Base-by-base conservation (phyloP, 2,329 filamentous ascomycete genomes). In the Aspergillus clavatus region DNA sequence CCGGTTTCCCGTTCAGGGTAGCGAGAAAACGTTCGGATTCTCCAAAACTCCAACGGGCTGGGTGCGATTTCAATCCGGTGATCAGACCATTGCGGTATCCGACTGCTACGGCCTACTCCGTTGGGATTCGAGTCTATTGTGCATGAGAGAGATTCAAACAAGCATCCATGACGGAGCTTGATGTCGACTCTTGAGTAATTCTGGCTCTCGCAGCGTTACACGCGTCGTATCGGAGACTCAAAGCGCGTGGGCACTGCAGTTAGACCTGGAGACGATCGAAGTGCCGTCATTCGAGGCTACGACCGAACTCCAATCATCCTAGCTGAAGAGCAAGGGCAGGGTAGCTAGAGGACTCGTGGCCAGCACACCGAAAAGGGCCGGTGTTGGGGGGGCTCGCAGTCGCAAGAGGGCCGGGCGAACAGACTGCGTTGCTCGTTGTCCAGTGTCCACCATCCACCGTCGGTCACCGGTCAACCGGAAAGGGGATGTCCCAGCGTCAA, bases 401-500 rank as follows among this genome's bases (percentile, higher is more conserved):
- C n/a, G n/a, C n/a, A n/a, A n/a, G n/a, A n/a, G n/a, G n/a, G n/a
- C n/a, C n/a, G n/a, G n/a, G n/a, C n/a, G n/a, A n/a, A n/a, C n/a
- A n/a, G n/a, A n/a, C n/a, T n/a, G n/a, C n/a, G n/a, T n/a, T 33
- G 29, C 29, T 14, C 3, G 14, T 8, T 16, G 14, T 33, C 29
- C 10, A 31, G 10, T n/a, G n/a, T n/a, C n/a, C n/a, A n/a, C n/a
- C n/a, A n/a, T n/a, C n/a, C 23, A 36, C 14, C 33, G 43, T 40
- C 38, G 39, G 46, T 49, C 49, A 51, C 49, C 49, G 46, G 46
- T n/a, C 35, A 24, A 40, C 43, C 40, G 18, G 40, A 46, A n/a
- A 43, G 40, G 42, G 41, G 39, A 44, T 49, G 38, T 35, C 18
- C 14, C 31, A 35, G 23, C 23, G 19, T 16, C 31, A 18, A 19